Percentiles rank a stretch among this genome's conserved stretches.
phyloP scores from a whole-genome alignment of 768 basidiomycete genomes.

The Kwoniella newhampshirensis region DNA sequence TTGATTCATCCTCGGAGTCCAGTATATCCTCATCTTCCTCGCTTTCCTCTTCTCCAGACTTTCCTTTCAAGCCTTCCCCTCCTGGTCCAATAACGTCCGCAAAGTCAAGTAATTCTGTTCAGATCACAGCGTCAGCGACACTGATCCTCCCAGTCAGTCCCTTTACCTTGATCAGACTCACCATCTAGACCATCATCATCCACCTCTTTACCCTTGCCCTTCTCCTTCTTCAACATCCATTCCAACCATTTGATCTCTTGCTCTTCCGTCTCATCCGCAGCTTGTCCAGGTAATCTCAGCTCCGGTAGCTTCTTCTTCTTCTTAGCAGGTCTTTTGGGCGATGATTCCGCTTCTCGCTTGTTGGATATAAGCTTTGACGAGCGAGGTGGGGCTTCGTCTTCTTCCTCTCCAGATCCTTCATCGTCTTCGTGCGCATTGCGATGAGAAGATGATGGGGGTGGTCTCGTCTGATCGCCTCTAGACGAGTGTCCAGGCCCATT shows the following conservation, averaged over 20 bases:
- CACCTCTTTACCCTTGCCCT: slow-evolving; percentile 54
- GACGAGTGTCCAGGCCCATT: no score
- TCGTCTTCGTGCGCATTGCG: slow-evolving; percentile 7
- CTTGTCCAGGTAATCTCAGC: slow-evolving; percentile 23
- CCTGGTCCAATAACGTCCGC: slow-evolving; percentile 48
- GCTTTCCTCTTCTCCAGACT: slow-evolving; percentile 29
- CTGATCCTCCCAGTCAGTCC: no score
- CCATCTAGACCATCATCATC: slow-evolving; percentile 82
- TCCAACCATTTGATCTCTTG: slow-evolving; percentile 82
- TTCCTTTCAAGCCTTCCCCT: slow-evolving; percentile 24
- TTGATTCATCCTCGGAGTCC: neutral
- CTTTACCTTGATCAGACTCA: slow-evolving; percentile 63
- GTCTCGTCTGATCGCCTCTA: neutral
- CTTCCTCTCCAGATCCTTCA: slow-evolving; percentile 7
- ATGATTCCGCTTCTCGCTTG: slow-evolving; percentile 1
- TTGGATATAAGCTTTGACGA: neutral
- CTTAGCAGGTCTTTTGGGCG: slow-evolving; percentile 5
- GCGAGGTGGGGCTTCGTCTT: slow-evolving; percentile 1
- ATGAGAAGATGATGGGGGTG: neutral
- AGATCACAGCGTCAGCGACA: slow-evolving; percentile 52
- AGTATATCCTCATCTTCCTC: slow-evolving; percentile 46
- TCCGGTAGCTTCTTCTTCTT: slow-evolving; percentile 40
- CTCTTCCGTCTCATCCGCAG: slow-evolving; percentile 64
- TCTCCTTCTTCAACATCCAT: slow-evolving; percentile 62
- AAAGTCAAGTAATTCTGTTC: slow-evolving; percentile 43